These are phyloP conservation scores for Delitschia confertaspora DNA, from an alignment of 495 filamentous ascomycete genomes.

Conservation along the genomic window DNA sequence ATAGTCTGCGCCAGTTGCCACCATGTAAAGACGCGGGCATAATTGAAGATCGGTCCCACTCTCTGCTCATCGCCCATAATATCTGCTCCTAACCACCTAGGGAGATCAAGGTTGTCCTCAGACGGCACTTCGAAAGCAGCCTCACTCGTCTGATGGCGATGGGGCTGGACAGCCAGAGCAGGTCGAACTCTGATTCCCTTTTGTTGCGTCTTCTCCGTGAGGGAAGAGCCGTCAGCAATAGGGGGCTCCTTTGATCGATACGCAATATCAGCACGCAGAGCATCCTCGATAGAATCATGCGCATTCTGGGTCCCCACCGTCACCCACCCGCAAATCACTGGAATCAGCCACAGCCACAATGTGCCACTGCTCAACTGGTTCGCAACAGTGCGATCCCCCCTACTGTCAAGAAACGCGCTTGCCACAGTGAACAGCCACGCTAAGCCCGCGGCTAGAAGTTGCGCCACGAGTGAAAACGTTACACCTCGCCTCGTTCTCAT, in stretches of 20 bases:
- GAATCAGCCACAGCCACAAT: constrained; percentile 26
- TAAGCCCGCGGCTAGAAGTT: constrained; percentile 17
- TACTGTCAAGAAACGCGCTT: constrained; percentile 5
- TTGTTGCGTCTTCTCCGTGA: constrained; percentile 12
- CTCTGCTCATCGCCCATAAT: constrained; percentile 22
- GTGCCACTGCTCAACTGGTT: constrained; percentile 20
- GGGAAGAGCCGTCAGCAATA: background rate
- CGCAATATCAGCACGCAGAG: constrained; percentile 9
- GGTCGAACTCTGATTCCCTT: constrained; percentile 12
- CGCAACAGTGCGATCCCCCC: constrained; percentile 14
- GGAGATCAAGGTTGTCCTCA: constrained; percentile 10
- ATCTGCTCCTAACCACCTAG: constrained; percentile 19
- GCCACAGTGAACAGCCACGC: constrained; percentile 24
- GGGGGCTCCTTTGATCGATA: constrained; percentile 19
- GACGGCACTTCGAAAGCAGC: constrained; percentile 21
- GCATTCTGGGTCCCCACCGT: constrained; percentile 21
- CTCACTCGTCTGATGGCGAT: constrained; percentile 14
- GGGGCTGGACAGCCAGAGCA: constrained; percentile 15
- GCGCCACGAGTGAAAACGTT: constrained; percentile 21
- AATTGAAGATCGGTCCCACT: constrained; percentile 24
- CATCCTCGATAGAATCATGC: constrained; percentile 16
- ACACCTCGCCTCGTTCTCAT: constrained; percentile 14
- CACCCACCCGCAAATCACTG: constrained; percentile 25
- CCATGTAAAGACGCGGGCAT: constrained; percentile 26
- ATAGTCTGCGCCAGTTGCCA: constrained; percentile 24